phyloP scores from a whole-genome alignment of 2,329 filamentous ascomycete species.

The Colletotrichum incanum region DNA sequence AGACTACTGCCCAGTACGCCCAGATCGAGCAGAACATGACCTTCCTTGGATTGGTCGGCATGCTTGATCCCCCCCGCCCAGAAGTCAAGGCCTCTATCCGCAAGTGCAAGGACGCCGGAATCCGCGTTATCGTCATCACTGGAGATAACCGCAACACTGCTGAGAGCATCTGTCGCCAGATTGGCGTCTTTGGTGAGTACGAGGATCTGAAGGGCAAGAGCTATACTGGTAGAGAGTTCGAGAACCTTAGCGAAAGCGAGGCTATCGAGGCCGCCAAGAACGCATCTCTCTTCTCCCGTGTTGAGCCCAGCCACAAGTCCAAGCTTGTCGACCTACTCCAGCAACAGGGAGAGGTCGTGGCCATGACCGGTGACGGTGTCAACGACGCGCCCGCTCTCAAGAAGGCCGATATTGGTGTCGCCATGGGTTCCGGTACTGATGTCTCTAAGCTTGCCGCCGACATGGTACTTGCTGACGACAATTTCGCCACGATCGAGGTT shows the following conservation, averaged over 20 bases:
- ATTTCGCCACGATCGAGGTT: conserved; percentile 97
- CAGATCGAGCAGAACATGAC: conserved; percentile 95
- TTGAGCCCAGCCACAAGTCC: conserved; percentile 97
- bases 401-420: conserved; percentile 98
- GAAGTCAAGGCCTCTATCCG: conserved; percentile 90
- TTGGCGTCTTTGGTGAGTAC: conserved; percentile 87
- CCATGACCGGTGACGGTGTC: conserved; percentile 99
- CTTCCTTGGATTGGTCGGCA: conserved; percentile 91
- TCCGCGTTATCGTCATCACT: conserved; percentile 97
- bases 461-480: conserved; percentile 98
- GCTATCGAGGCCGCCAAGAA: conserved; percentile 87
- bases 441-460: conserved; percentile 97
- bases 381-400: conserved; percentile 98
- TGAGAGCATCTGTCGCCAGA: conserved; percentile 97
- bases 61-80: conserved; percentile 95
- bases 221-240: conserved; percentile 95
- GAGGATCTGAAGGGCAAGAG: conserved; percentile 94
- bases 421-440: conserved; percentile 98
- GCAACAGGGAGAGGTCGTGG: conserved; percentile 92
- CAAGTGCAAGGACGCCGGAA: conserved; percentile 93
- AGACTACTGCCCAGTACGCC: conserved; percentile 86
- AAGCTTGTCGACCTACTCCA: conserved; percentile 97
- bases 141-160: conserved; percentile 98
- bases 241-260: conserved; percentile 83
- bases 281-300: conserved; percentile 94